Conservation (phyloP, 2,329 filamentous ascomycete genomes). For the Stenocarpella maydis region DNA sequence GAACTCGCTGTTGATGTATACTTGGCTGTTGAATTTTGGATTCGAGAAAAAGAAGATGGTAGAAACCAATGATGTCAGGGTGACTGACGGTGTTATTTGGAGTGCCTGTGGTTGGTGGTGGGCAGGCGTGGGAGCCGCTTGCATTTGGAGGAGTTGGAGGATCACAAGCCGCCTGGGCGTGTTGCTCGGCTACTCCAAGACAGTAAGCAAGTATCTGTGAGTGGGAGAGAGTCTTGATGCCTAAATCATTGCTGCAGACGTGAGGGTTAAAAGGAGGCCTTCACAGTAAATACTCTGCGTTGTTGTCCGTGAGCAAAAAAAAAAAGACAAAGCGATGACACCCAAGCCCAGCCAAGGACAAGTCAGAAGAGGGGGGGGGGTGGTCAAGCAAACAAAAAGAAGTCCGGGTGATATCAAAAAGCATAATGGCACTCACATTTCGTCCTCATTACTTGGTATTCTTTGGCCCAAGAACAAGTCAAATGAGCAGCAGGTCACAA, state of each 20-base stretch:
- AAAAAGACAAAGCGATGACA: not conserved
- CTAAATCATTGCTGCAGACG: not conserved
- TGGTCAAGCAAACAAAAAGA: not conserved
- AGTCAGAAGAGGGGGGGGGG: not conserved
- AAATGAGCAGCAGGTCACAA: too few species aligned
- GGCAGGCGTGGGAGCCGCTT: not conserved
- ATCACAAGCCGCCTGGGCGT: slow-evolving; percentile 17
- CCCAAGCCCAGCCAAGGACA: not conserved
- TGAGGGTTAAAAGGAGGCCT: slow-evolving; percentile 13
- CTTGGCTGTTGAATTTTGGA: not conserved
- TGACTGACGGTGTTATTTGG: not conserved
- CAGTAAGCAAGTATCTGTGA: not conserved
- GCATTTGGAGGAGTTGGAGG: not conserved
- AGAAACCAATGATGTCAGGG: not conserved
- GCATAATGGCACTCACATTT: not conserved
- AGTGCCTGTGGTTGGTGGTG: too few species aligned
- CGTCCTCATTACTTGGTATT: not conserved
- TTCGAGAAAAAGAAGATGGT: not conserved
- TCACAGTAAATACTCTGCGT: not conserved
- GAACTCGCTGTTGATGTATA: not conserved
- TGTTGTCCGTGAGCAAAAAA: not conserved
- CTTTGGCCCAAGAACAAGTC: too few species aligned
- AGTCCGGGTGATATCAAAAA: not conserved
- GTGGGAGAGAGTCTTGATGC: not conserved
- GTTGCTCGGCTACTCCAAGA: slow-evolving; percentile 13